Evolutionary conservation across 352 stramenopile species (phyloP), one percentile per base, ranked within the genome.

Genomic region (Phytopythium helicoides): DNA sequence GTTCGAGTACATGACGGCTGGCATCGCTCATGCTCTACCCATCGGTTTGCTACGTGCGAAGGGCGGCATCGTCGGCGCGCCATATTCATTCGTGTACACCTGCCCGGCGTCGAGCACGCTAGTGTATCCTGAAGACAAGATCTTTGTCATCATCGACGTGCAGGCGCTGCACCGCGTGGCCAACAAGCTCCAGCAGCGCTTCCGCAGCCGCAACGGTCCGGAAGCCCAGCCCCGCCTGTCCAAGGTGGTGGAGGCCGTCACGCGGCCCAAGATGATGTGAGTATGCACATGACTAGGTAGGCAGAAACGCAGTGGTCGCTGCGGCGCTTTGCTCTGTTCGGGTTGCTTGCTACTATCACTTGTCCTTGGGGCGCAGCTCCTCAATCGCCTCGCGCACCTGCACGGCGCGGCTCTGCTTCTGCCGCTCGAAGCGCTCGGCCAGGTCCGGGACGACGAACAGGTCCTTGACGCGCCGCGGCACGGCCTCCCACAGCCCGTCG

Each of bases 11-110:
- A 91, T 95, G 83, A 92, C 80, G 19, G 77, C 71, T 0, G 68
- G 78, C 2, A 73, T 87, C 18, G 68, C 78, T 3, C 74, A 89
- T 40, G 85, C 81, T 1, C 56, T 95, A n/a, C 86, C 86, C 0
- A 90, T 95, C 23, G 86, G 79, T 0, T 41, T 95, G 23, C 52
- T 95, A 18, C 82, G 86, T 5, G 77, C 73, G 0, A 71, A 76
- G 37, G 80, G 69, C 4, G 70, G 73, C 1, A 42, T 65, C 21
- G 71, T 60, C 23, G 73, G 64, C 8, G 82, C 83, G 1, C 71
- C 81, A 3, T 84, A 87, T 35, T 66, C 79, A 15, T 95, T 92
- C 40, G 81, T 95, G 26, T 95, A 92, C 67, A 95, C 86, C 0
- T 87, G 77, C 47, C 81, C 85, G 12, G 64, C 68, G 0, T 78